Conservation (phyloP, 495 filamentous ascomycete genomes). For the Hypoxylon fragiforme region DNA sequence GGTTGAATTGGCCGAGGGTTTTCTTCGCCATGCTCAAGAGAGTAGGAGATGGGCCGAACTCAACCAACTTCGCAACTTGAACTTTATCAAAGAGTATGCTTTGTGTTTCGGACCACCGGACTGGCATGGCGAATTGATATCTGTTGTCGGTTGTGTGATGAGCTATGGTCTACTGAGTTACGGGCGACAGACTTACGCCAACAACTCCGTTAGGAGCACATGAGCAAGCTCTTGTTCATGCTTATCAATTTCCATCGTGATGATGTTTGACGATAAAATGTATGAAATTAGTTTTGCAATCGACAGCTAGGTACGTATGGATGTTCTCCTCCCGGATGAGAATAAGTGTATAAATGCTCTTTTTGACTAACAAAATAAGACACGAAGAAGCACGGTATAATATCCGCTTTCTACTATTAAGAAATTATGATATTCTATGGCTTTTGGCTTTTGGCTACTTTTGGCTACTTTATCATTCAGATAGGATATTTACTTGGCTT, state of each 20-base stretch:
- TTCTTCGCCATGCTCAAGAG: conserved; percentile 86
- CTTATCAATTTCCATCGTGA: conserved; percentile 15
- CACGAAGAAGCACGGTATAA: too few species aligned
- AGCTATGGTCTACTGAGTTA: conserved; percentile 6
- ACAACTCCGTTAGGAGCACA: conserved; percentile 83
- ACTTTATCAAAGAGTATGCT: conserved; percentile 88
- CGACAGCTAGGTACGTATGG: too few species aligned
- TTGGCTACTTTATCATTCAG: background rate
- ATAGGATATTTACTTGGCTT: background rate
- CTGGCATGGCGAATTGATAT: conserved; percentile 81
- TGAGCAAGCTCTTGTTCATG: conserved; percentile 84
- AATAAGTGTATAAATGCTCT: too few species aligned
- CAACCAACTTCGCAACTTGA: conserved; percentile 82
- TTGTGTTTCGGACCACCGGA: conserved; percentile 91
- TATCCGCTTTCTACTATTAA: too few species aligned
- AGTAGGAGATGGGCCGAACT: conserved; percentile 85
- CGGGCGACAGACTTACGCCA: conserved; percentile 61
- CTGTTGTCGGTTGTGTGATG: conserved; percentile 17
- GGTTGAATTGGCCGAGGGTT: conserved; percentile 83
- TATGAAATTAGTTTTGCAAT: background rate
- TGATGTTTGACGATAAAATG: background rate
- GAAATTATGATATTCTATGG: conserved; percentile 8
- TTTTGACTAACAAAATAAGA: too few species aligned
- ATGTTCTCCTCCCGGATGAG: too few species aligned
- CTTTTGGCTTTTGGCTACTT: too few species aligned